A percentile compares a stretch with the other conserved stretches of the same genome.
phyloP scores from a whole-genome alignment of 2,329 filamentous ascomycete species.

The Exophiala sp. region DNA sequence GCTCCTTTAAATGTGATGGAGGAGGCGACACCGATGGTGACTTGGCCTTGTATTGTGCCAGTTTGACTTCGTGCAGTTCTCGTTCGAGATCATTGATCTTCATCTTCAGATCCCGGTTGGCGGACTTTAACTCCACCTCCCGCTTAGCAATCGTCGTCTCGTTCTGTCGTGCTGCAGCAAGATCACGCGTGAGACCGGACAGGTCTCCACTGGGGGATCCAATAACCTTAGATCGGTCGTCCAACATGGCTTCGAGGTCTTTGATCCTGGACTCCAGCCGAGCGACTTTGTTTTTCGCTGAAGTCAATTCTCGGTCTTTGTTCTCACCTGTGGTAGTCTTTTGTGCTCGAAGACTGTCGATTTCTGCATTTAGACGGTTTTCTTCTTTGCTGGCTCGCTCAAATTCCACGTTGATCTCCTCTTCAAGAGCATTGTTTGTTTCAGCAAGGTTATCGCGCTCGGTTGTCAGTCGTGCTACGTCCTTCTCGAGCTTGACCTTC shows the following conservation, averaged over 20 bases:
- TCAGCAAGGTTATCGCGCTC: slow-evolving; percentile 59
- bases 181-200: slow-evolving; percentile 59
- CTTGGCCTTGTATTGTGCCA: slow-evolving; percentile 43
- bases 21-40: slow-evolving; percentile 52
- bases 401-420: slow-evolving; percentile 63
- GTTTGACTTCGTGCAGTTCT: slow-evolving; percentile 62
- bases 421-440: slow-evolving; percentile 58
- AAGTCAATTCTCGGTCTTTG: slow-evolving; percentile 47
- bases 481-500: slow-evolving; percentile 66
- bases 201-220: slow-evolving; percentile 47
- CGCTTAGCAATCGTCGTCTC: slow-evolving; percentile 63
- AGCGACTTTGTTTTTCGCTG: slow-evolving; percentile 59
- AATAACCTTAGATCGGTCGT: slow-evolving; percentile 49
- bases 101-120: slow-evolving; percentile 60
- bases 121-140: slow-evolving; percentile 62
- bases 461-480: slow-evolving; percentile 62
- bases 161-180: slow-evolving; percentile 62
- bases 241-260: slow-evolving; percentile 51
- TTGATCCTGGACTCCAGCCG: slow-evolving; percentile 59
- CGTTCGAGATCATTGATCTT: slow-evolving; percentile 65
- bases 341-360: slow-evolving; percentile 52
- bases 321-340: slow-evolving; percentile 39
- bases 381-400: slow-evolving; percentile 65
- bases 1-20: slow-evolving; percentile 56
- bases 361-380: slow-evolving; percentile 52